A percentile compares a stretch with the other conserved stretches of the same genome.
Evolutionary conservation across 495 filamentous ascomycete genomes (phyloP).

Genomic region (Hypoxylon intermedium): DNA sequence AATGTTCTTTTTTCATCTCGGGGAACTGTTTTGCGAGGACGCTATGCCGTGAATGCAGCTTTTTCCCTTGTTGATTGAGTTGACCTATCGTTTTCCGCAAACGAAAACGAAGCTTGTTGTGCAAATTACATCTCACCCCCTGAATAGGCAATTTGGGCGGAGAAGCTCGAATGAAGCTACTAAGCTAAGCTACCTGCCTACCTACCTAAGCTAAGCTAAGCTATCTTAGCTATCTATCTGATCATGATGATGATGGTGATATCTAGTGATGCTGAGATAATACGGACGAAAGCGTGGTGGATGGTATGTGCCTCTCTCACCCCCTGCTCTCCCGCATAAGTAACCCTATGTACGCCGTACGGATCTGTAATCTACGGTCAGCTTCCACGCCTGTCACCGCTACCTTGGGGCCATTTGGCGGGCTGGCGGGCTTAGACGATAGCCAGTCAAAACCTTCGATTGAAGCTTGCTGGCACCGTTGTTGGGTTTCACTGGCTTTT

Average conservation of each 20-base stretch:
- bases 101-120: neutral
- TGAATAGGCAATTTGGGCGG: constrained; percentile 18
- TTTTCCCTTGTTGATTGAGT: constrained; percentile 2
- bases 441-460: constrained; percentile 14
- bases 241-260: constrained; percentile 21
- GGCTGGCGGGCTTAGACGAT: constrained; percentile 7
- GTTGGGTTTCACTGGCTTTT: constrained; percentile 24
- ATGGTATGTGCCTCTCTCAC: constrained; percentile 6
- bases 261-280: constrained; percentile 5
- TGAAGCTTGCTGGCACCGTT: constrained; percentile 1
- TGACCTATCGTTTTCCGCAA: constrained; percentile 18
- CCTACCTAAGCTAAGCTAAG: too few relatives aligned
- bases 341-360: too few relatives aligned
- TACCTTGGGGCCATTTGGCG: constrained; percentile 17
- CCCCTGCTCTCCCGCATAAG: constrained; percentile 26
- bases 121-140: neutral
- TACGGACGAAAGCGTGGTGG: neutral
- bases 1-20: constrained; percentile 1
- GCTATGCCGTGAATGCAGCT: neutral
- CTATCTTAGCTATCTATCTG: too few relatives aligned
- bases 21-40: constrained; percentile 22
- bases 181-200: too few relatives aligned
- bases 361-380: constrained; percentile 41
- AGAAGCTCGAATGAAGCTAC: constrained; percentile 25
- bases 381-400: constrained; percentile 35